Conservation (phyloP, 352 stramenopile genomes). For the Phytophthora uliginosa region DNA sequence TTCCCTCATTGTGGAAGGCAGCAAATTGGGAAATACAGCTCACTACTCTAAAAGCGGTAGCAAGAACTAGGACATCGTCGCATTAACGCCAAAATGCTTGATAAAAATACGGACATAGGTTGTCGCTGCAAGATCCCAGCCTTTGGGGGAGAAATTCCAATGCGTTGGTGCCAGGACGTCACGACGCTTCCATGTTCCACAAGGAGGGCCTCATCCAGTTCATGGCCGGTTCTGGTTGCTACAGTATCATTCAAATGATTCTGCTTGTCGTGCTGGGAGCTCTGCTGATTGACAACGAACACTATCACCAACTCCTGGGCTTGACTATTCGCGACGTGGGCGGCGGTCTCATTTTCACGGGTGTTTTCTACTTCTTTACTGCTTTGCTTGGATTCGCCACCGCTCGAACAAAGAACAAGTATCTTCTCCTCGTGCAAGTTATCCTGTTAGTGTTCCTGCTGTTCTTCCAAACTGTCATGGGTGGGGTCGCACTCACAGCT, state of each 20-base stretch:
- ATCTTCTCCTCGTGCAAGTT: conserved; percentile 66
- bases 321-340: conserved; percentile 62
- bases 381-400: conserved; percentile 60
- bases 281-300: conserved; percentile 56
- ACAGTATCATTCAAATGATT: conserved; percentile 70
- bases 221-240: conserved; percentile 66
- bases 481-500: conserved; percentile 56
- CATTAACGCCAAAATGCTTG: conserved; percentile 20
- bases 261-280: conserved; percentile 61
- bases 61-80: neutral
- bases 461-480: conserved; percentile 77
- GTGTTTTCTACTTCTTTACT: conserved; percentile 59
- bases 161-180: conserved; percentile 6
- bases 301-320: conserved; percentile 75
- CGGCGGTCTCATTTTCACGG: conserved; percentile 77
- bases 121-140: conserved; percentile 6
- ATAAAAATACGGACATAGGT: conserved; percentile 34
- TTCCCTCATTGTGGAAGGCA: conserved; percentile 6
- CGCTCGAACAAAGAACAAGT: conserved; percentile 82
- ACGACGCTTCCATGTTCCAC: conserved; percentile 45
- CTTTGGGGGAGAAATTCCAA: neutral
- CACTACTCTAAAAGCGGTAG: conserved; percentile 27
- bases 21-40: neutral
- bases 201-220: conserved; percentile 79
- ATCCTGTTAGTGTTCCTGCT: conserved; percentile 55